Evolutionary conservation across 2,329 filamentous ascomycete species (phyloP).

Genomic region (Podosphaera fusca): DNA sequence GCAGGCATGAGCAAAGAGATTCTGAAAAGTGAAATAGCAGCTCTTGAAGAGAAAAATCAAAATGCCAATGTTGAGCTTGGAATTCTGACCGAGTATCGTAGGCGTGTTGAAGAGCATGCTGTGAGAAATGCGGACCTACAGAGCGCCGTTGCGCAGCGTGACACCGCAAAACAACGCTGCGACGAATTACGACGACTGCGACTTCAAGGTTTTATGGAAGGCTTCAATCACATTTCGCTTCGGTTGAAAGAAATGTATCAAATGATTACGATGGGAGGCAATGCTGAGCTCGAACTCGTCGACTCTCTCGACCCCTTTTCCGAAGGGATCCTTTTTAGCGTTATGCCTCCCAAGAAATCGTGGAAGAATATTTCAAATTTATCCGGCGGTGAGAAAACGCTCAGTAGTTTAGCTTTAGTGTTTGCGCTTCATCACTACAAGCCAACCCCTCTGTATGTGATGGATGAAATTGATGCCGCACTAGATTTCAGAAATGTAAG

Average conservation of each 20-base stretch:
- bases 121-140: conserved; percentile 66
- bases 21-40: conserved; percentile 41
- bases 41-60: conserved; percentile 52
- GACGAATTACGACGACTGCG: conserved; percentile 79
- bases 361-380: conserved; percentile 99
- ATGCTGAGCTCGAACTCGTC: conserved; percentile 89
- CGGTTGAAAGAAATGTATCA: conserved; percentile 99
- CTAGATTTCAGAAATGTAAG: conserved; percentile 93
- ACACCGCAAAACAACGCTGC: conserved; percentile 73
- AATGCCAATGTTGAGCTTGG: conserved; percentile 72
- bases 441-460: conserved; percentile 91
- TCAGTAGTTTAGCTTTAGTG: conserved; percentile 82
- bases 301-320: conserved; percentile 92
- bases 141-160: conserved; percentile 52
- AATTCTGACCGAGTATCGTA: conserved; percentile 72
- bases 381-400: conserved; percentile 89
- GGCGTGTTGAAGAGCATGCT: conserved; percentile 62
- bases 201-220: conserved; percentile 94
- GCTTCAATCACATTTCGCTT: conserved; percentile 80
- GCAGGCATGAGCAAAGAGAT: conserved; percentile 41
- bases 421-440: conserved; percentile 97
- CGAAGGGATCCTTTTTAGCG: conserved; percentile 87
- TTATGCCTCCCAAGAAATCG: conserved; percentile 98
- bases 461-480: conserved; percentile 98
- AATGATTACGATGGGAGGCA: conserved; percentile 99